Conservation (phyloP, 331 rosid species). For the Arachis monticola region DNA sequence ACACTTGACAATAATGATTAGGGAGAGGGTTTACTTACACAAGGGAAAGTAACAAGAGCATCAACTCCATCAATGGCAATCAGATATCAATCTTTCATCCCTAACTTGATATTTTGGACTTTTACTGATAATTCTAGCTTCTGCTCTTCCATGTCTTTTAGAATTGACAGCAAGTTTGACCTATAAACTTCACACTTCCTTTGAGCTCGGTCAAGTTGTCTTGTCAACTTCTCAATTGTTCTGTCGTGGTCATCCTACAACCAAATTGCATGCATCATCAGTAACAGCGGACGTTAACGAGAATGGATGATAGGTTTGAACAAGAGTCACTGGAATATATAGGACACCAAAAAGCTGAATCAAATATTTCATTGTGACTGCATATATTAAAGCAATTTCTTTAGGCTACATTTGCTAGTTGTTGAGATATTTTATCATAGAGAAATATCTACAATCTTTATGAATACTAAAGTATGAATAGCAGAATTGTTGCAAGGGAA, state of each 20-base stretch:
- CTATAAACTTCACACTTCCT: conserved; percentile 51
- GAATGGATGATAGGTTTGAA: not conserved
- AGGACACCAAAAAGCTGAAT: not conserved
- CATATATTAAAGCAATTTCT: conserved; percentile 2
- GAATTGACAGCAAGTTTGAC: conserved; percentile 42
- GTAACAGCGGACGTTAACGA: conserved; percentile 14
- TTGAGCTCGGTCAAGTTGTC: conserved; percentile 40
- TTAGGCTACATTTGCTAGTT: not conserved
- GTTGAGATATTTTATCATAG: not conserved
- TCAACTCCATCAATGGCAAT: conserved; percentile 22
- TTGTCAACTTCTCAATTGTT: conserved; percentile 43
- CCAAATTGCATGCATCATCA: conserved; percentile 11
- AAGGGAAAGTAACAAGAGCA: not conserved
- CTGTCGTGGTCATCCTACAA: conserved; percentile 44
- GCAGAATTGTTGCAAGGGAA: conserved; percentile 7
- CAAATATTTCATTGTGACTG: conserved; percentile 4
- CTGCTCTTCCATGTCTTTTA: conserved; percentile 45
- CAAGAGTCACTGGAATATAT: not conserved
- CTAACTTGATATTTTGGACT: conserved; percentile 47
- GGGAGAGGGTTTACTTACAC: conserved; percentile 25
- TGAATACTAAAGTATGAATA: not conserved
- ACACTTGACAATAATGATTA: conserved; percentile 6
- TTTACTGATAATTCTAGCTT: conserved; percentile 44
- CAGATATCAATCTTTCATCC: conserved; percentile 41
- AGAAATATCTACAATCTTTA: not conserved